Evolutionary conservation across 192 early-diverging fungal genomes (phyloP), one percentile per base, ranked within the genome.

Genomic region (Linderina pennispora): DNA sequence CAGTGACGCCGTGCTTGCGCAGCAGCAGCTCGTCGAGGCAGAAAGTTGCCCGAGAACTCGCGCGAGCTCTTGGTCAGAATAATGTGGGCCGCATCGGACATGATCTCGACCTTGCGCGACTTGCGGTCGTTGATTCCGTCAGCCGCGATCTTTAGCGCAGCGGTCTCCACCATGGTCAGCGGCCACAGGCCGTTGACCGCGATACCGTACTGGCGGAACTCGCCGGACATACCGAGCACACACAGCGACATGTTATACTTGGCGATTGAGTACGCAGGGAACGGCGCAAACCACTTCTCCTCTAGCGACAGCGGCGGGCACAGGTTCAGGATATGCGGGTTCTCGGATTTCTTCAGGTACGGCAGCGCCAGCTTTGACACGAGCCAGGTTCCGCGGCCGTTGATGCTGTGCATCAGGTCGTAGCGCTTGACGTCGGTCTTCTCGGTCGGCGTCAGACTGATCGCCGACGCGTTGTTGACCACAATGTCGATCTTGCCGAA

Each of bases 401-500:
- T 89, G 72, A 89, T 76, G 34, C 67, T 60, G 67, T 84, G 80
- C 84, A 85, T 88, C 55, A 88, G 53, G 51, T 86, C 82, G 48
- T 85, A 85, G 62, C 74, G 77, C 60, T 85, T 84, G 42, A 58
- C 59, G 9, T 58, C 43, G 0, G 81, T 82, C 19, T 45, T 39
- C 50, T 75, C 70, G 0, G 84, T 85, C 43, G 79, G 51, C 13
- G 73, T 83, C 50, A 89, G 55, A 32, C 62, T 63, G 44, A 92
- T 88, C 0, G 88, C 90, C 19, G 82, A 85, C 3, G 90, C 79
- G 43, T 85, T 80, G 68, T 89, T 92, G 70, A 89, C 67, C 9
- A 92, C 67, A 43, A 92, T 87, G 53, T 92, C 89, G 47, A 92
- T 81, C 21, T 83, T 78, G 9, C 86, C 86, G 70, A 92, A 92